Conservation (phyloP, 306 rosid genomes). For the Cucurbita pepo region DNA sequence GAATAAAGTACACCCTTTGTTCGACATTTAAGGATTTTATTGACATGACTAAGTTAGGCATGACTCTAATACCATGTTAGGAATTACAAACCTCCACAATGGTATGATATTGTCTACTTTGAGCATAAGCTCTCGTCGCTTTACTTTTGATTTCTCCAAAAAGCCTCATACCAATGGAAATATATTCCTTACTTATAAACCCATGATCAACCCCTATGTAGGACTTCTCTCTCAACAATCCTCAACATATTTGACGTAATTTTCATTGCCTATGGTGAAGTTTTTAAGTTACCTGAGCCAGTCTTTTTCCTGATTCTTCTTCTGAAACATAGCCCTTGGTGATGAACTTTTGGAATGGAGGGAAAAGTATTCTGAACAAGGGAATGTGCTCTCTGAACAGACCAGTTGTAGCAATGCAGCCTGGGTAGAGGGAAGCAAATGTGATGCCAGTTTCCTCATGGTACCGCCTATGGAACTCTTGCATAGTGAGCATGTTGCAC, state of each 20-base stretch:
- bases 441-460: constrained; percentile 89
- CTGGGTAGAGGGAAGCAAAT: constrained; percentile 89
- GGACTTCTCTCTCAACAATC: no score
- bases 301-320: constrained; percentile 93
- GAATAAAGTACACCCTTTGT: no score
- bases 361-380: constrained; percentile 75
- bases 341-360: constrained; percentile 93
- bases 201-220: no score
- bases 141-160: no score
- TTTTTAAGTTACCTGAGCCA: constrained; percentile 61
- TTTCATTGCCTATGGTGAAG: neutral
- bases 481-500: constrained; percentile 97
- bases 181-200: no score
- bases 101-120: no score
- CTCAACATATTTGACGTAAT: neutral
- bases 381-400: constrained; percentile 96
- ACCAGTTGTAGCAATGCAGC: constrained; percentile 97
- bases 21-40: no score
- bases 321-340: constrained; percentile 95
- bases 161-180: no score
- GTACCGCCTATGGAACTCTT: constrained; percentile 69
- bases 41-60: no score
- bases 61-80: no score
- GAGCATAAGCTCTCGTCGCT: no score
- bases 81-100: no score